Evolutionary conservation across 2,329 filamentous ascomycete genomes (phyloP), one percentile per base, ranked within the genome.

Genomic region (Moelleriella libera): DNA sequence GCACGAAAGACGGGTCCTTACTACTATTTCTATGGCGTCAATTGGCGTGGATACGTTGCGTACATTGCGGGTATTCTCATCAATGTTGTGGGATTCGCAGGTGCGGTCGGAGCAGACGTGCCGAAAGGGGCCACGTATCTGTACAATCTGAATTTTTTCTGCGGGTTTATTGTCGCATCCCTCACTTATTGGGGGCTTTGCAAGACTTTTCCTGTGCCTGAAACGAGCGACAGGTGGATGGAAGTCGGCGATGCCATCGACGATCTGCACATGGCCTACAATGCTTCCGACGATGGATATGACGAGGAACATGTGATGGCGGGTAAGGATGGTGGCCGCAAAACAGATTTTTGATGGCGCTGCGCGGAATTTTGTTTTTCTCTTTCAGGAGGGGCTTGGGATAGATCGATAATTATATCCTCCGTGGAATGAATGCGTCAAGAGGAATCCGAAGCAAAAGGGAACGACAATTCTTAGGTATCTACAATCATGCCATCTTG

Each of bases 71-170:
- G 88, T 10, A 94, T 95, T 51, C 61, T 92, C 5, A 83, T 94
- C 70, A 95, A 95, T 56, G 85, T 96, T 4, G 87, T 95, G 5
- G 89, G 89, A 0, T 96, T 96, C 54, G 88, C 81, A 1, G 88
- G 87, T 3, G 88, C 85, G 0, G 76, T 95, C 30, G 87, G 87
- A 1, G 61, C 58, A 14, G 53, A 68, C 2, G 87, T 95, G 0
- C 89, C 90, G 0, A 69, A 77, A 5, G 88, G 83, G 1, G 89
- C 90, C 2, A 79, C 75, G 1, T 94, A 94, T 59, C 79, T 96
- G 50, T 96, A 94, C 70, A 85, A 88, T 54, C 59, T 96, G 56
- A 95, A 95, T 64, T 96, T 89, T 69, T 94, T 96, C 62, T 76
- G 76, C 42, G 89, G 89, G 0, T 89, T 94, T 60, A 70, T 87